Percentiles rank a stretch among this genome's conserved stretches.
phyloP scores from a whole-genome alignment of 495 filamentous ascomycete species.

The Ramalina intermedia region DNA sequence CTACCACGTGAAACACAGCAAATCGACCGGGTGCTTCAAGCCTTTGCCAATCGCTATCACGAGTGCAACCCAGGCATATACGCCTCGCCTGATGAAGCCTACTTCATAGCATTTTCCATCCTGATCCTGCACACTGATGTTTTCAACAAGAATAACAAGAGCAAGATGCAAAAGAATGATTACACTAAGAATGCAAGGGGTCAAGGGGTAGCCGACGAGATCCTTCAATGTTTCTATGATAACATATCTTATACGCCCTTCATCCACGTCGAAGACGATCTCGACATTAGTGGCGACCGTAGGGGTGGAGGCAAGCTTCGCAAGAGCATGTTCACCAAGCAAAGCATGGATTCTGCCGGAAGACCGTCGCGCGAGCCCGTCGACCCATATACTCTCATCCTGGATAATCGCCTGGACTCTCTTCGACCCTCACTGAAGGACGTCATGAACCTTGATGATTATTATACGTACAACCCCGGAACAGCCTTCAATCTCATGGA shows the following conservation, averaged over 20 bases:
- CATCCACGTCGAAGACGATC: conserved; percentile 86
- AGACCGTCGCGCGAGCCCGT: conserved; percentile 66
- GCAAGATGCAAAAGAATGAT: conserved; percentile 94
- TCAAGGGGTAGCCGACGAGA: conserved; percentile 81
- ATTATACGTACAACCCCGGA: conserved; percentile 70
- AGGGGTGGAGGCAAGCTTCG: conserved; percentile 54
- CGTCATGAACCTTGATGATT: conserved; percentile 82
- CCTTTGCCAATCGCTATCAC: conserved; percentile 91
- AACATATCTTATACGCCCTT: conserved; percentile 97
- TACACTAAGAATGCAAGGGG: conserved; percentile 90
- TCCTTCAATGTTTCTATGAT: conserved; percentile 92
- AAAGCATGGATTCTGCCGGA: conserved; percentile 49
- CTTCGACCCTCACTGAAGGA: conserved; percentile 77
- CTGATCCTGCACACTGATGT: conserved; percentile 94
- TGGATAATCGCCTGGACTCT: conserved; percentile 72
- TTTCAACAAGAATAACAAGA: conserved; percentile 98
- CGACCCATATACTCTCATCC: conserved; percentile 86
- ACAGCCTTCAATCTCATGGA: conserved; percentile 57
- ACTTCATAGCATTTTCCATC: conserved; percentile 94
- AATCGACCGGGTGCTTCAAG: conserved; percentile 85
- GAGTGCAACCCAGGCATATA: conserved; percentile 98
- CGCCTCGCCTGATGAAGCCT: conserved; percentile 78
- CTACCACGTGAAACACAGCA: conserved; percentile 95
- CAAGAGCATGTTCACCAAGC: conserved; percentile 52
- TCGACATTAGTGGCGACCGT: conserved; percentile 65